These are phyloP conservation scores for Przewalskia tangutica DNA, from an alignment of 257 asterid species.

Conservation along the genomic window DNA sequence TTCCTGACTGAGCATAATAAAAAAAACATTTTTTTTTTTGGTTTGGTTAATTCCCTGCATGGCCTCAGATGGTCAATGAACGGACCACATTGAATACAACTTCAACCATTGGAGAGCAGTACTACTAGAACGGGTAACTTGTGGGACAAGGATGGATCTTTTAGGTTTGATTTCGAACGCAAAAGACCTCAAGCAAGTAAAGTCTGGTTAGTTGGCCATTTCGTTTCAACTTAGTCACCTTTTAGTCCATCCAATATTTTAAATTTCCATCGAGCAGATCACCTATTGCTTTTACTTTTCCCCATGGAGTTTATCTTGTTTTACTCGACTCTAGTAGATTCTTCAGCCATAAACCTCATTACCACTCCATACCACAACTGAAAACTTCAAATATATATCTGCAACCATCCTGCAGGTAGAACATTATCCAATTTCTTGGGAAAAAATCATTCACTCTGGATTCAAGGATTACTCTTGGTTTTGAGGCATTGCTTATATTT, in stretches of 20 bases:
- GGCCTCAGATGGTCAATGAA: neutral
- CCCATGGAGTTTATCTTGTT: neutral
- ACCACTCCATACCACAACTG: neutral
- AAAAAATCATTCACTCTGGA: no score
- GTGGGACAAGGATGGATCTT: slow-evolving; percentile 7
- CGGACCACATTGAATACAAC: neutral
- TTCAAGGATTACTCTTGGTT: neutral
- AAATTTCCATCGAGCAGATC: slow-evolving; percentile 9
- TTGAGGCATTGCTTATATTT: neutral
- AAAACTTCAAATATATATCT: neutral
- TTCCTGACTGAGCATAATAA: neutral
- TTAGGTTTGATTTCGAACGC: slow-evolving; percentile 13
- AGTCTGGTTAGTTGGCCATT: slow-evolving; percentile 6
- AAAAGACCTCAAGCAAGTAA: neutral
- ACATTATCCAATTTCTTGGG: neutral
- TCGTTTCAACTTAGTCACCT: slow-evolving; percentile 15
- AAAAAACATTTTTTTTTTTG: no score
- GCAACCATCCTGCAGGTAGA: neutral
- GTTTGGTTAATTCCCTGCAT: neutral
- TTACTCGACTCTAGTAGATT: neutral
- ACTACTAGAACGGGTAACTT: slow-evolving; percentile 2
- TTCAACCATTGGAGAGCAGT: neutral
- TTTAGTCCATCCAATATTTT: neutral
- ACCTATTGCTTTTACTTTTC: slow-evolving; percentile 15
- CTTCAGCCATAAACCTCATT: slow-evolving; percentile 1